These are phyloP conservation scores for Trypanosoma avium DNA, from an alignment of 208 protist species.

Conservation along the genomic window DNA sequence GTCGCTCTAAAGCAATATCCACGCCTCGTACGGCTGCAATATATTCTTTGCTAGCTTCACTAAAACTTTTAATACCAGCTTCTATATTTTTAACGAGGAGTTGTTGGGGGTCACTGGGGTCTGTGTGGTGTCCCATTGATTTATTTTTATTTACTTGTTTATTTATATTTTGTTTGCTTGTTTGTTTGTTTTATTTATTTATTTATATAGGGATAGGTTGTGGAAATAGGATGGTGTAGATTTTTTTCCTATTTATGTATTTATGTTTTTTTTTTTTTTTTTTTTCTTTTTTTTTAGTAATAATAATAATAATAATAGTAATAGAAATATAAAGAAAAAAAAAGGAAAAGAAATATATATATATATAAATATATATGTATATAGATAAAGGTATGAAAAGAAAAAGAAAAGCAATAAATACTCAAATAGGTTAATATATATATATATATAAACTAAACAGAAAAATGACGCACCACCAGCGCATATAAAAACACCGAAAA, in stretches of 20 bases:
- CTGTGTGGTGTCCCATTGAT: neutral
- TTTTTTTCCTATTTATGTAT: neutral
- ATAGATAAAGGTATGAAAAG: neutral
- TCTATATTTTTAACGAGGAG: constrained; percentile 52
- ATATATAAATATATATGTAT: neutral
- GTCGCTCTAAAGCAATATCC: constrained; percentile 38
- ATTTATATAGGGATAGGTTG: neutral
- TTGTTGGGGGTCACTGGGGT: constrained; percentile 28
- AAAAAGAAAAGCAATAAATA: neutral
- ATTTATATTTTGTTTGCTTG: neutral
- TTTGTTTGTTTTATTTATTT: neutral
- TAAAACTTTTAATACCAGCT: constrained; percentile 49
- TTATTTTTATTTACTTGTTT: neutral
- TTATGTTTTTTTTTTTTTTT: neutral
- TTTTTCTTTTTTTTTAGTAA: neutral
- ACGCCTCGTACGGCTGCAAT: constrained; percentile 54
- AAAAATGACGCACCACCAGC: too few relatives aligned
- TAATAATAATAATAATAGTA: neutral
- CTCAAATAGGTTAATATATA: too few relatives aligned
- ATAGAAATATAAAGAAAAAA: neutral
- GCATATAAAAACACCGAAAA: neutral
- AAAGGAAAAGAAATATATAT: neutral
- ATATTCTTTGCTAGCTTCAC: constrained; percentile 55
- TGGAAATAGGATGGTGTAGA: too few relatives aligned
- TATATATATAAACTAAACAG: too few relatives aligned